Conservation (phyloP, 2,329 filamentous ascomycete genomes). For the Phialophora tarda region DNA sequence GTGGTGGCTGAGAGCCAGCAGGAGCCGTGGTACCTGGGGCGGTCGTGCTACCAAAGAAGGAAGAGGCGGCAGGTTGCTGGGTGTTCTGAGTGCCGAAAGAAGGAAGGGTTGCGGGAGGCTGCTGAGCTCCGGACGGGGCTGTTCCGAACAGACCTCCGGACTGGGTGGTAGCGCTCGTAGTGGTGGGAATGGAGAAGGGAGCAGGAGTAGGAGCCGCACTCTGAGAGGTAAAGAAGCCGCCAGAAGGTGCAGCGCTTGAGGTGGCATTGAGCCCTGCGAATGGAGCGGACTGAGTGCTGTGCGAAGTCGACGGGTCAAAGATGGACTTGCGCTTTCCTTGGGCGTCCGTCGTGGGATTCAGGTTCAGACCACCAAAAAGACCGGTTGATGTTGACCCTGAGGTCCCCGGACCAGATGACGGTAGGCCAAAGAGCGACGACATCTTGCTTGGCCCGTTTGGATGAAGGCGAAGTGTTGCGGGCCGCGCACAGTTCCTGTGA, state of each 20-base stretch:
- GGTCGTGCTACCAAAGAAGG: conserved; percentile 20
- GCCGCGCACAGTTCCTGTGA: neutral
- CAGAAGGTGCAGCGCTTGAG: conserved; percentile 21
- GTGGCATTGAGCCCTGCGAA: conserved; percentile 23
- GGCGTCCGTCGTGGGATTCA: conserved; percentile 36
- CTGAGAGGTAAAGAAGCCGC: conserved; percentile 20
- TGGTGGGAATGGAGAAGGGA: conserved; percentile 26
- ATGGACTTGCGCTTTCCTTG: conserved; percentile 39
- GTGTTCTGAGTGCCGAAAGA: conserved; percentile 27
- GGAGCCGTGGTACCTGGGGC: conserved; percentile 12
- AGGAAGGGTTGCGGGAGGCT: conserved; percentile 26
- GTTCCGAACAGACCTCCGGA: conserved; percentile 31
- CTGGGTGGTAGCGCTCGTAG: conserved; percentile 32
- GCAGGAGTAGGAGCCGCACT: conserved; percentile 24
- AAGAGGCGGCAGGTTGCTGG: conserved; percentile 22
- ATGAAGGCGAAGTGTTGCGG: neutral
- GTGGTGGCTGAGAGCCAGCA: conserved; percentile 22
- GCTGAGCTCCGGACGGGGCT: conserved; percentile 22
- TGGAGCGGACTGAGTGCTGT: conserved; percentile 21
- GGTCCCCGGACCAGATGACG: conserved; percentile 24
- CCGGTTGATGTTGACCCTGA: conserved; percentile 17
- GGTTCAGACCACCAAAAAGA: conserved; percentile 34
- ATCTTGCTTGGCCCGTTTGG: conserved; percentile 18
- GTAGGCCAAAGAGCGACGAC: conserved; percentile 36
- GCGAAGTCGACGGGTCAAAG: conserved; percentile 37